phyloP scores from a whole-genome alignment of 2,329 filamentous ascomycete genomes.

The Penicillium sp. region DNA sequence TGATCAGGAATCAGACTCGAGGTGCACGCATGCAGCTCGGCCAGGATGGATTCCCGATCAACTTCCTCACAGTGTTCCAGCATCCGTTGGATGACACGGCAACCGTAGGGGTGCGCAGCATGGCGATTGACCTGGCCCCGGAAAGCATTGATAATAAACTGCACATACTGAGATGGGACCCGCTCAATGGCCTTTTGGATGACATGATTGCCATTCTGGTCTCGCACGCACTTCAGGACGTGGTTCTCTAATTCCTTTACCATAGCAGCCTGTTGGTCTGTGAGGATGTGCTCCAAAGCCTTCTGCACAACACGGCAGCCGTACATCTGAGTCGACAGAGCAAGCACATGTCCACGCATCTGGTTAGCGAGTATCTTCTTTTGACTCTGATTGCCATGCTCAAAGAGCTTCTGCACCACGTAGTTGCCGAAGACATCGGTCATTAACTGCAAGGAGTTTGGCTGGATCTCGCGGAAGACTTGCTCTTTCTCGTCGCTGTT shows the following conservation, averaged over 20 bases:
- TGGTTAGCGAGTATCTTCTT: conserved; percentile 83
- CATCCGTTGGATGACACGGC: conserved; percentile 89
- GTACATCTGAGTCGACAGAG: conserved; percentile 85
- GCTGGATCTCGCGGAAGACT: conserved; percentile 83
- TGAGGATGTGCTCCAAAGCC: conserved; percentile 85
- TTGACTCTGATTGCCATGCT: conserved; percentile 90
- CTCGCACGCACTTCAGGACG: conserved; percentile 76
- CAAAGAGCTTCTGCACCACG: conserved; percentile 96
- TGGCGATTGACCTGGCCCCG: conserved; percentile 73
- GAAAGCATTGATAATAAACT: conserved; percentile 83
- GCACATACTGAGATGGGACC: conserved; percentile 75
- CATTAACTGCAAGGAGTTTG: conserved; percentile 86
- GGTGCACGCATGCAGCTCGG: conserved; percentile 76
- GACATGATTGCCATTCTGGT: conserved; percentile 95
- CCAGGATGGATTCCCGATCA: conserved; percentile 72
- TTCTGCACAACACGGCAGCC: conserved; percentile 96
- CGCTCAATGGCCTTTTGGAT: conserved; percentile 90
- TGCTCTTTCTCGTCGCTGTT: conserved; percentile 95
- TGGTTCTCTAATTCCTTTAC: conserved; percentile 80
- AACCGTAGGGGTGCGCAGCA: conserved; percentile 81
- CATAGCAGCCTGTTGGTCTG: conserved; percentile 85
- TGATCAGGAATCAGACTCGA: conserved; percentile 77
- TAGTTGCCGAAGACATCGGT: conserved; percentile 98
- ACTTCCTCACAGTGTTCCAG: conserved; percentile 77
- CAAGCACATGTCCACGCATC: conserved; percentile 83